Percentiles rank a stretch among this genome's conserved stretches.
These are phyloP conservation scores for Dactylellina haptotyla DNA, from an alignment of 2,329 filamentous ascomycete genomes.

Conservation along the genomic window DNA sequence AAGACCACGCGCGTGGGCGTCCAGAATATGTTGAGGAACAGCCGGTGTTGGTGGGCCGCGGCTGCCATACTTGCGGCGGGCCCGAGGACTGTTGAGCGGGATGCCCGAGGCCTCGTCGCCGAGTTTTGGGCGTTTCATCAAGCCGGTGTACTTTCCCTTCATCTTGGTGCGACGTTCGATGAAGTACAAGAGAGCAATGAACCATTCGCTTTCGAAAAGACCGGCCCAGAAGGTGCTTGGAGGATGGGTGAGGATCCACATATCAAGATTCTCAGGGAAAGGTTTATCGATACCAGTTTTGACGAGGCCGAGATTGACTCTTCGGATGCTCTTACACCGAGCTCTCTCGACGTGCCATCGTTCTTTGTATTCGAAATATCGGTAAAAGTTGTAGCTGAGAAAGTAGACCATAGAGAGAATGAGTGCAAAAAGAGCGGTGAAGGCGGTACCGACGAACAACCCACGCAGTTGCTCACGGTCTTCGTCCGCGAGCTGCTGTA, in stretches of 20 bases:
- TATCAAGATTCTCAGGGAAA: slow-evolving; percentile 39
- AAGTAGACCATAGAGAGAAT: slow-evolving; percentile 20
- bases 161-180: slow-evolving; percentile 32
- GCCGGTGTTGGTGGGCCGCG: neutral
- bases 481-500: slow-evolving; percentile 5
- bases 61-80: slow-evolving; percentile 33
- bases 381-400: slow-evolving; percentile 22
- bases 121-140: slow-evolving; percentile 46
- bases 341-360: slow-evolving; percentile 43
- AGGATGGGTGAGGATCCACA: slow-evolving; percentile 29
- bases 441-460: slow-evolving; percentile 17
- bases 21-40: neutral
- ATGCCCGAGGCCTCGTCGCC: slow-evolving; percentile 45
- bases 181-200: slow-evolving; percentile 30
- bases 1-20: neutral
- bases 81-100: slow-evolving; percentile 40
- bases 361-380: slow-evolving; percentile 48
- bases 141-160: slow-evolving; percentile 38
- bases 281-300: slow-evolving; percentile 24
- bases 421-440: slow-evolving; percentile 14
- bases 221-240: slow-evolving; percentile 39
- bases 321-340: slow-evolving; percentile 19
- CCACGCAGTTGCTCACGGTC: slow-evolving; percentile 22
- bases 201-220: slow-evolving; percentile 47
- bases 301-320: slow-evolving; percentile 16